Evolutionary conservation across 1,284 basidiomycete species (phyloP), one percentile per base, ranked within the genome.

Genomic region (Neolentinus lepideus): DNA sequence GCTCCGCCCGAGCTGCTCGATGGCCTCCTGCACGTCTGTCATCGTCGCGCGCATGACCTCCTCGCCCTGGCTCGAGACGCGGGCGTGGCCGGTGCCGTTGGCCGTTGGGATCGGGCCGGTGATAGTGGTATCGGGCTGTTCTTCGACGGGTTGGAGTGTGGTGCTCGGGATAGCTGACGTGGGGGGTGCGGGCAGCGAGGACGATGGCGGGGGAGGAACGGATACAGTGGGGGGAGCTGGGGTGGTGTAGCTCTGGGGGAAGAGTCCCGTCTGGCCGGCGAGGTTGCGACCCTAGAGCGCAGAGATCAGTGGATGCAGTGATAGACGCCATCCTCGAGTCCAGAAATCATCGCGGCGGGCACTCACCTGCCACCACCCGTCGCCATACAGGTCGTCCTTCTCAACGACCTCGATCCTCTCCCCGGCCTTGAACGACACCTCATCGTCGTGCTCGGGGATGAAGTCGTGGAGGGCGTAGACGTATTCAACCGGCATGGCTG

Each of bases 281-380:
- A 81, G 69, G 69, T 96, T 97, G 45, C 88, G 87, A 38, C 96
- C 96, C 90, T 95, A 71, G 35, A 63, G 26, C 56, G 54, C 58
- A 53, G 57, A 36, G 3, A 38, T 36, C 11, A n/a, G 22, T 55
- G 47, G 31, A 54, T 19, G 33, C 45, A 51, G 21, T 51, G 56
- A 19, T 19, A 6, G 19, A 50, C 22, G 4, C 52, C 51, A 38
- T 54, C 52, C 35, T 16, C 47, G 47, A 24, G 6, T 21, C 38
- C 4, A 6, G 6, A n/a, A 43, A 6, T 43, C 6, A 21, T 43
- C 12, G n/a, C 38, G 38, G 26, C 54, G 54, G 60, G 38, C 58
- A 76, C 90, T 71, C 65, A 94, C 94, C 83, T 93, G 88, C 93
- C 92, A 98, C 96, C 96, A 99, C n/a, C 96, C 96, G 70, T 99